Base-by-base conservation (phyloP, 768 basidiomycete species). In the Hemileccinum impolitum region DNA sequence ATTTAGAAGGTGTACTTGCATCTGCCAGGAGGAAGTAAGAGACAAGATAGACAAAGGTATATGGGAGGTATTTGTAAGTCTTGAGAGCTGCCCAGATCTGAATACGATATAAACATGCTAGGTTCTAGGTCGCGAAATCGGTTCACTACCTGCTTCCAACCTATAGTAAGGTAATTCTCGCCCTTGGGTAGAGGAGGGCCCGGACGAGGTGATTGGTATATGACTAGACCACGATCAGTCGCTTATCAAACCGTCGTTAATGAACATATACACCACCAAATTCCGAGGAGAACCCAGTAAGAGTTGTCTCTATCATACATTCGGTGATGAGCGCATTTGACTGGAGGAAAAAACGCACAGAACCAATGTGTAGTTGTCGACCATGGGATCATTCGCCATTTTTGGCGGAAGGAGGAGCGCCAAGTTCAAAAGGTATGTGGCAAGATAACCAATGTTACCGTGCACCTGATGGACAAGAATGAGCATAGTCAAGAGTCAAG, bases 141-240 rank as follows among this genome's bases (percentile, higher is more conserved):
- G n/a, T 13, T 36, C 23, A 2, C 58, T 49, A 81, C 86, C 73
- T 91, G 89, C 61, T 87, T 90, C 85, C 87, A 92, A 37, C 91
- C 91, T 39, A 94, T 79, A 0, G 88, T 89, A 23, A 91, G 52
- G 58, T 92, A 93, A 50, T 67, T 77, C 55, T 90, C 82, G 42
- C 84, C 84, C 55, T 83, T 84, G 0, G 91, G 91, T 17, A 94
- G 70, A 11, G 81, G 69, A 44, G 90, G 87, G 0, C 91, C 91
- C 3, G 87, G 84, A 9, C 91, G 81, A n/a, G 84, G 87, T 59
- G 88, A 79, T 63, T 94, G 91, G 64, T 81, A 91, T 41, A 92
- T 78, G 57, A 93, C 89, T 90, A 45, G 18, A 35, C 1, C 37
- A 13, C 1, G 2, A 18, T 43, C 43, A 51, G 34, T 23, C 30